Evolutionary conservation across 208 protist species (phyloP), one percentile per base, ranked within the genome.

Genomic region (Crithidia mellificae): DNA sequence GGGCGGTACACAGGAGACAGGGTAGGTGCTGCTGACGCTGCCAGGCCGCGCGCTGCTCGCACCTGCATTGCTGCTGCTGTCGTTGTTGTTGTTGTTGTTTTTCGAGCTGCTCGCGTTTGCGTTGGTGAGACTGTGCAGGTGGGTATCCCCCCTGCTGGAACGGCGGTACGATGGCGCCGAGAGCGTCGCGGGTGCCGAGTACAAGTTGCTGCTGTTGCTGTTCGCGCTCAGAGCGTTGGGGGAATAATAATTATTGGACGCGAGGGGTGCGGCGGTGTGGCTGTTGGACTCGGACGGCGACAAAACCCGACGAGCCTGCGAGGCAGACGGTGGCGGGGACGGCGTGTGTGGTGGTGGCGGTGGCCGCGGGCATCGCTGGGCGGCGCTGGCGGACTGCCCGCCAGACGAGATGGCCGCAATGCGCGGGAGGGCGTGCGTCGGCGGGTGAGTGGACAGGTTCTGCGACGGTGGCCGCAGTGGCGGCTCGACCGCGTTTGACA

Each of bases 131-230:
- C n/a, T n/a, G n/a, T n/a, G n/a, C n/a, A n/a, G n/a, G n/a, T n/a
- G n/a, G n/a, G n/a, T n/a, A n/a, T n/a, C n/a, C n/a, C n/a, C n/a
- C n/a, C n/a, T n/a, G n/a, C n/a, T n/a, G n/a, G n/a, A n/a, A n/a
- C n/a, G n/a, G n/a, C n/a, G n/a, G n/a, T n/a, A n/a, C n/a, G n/a
- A n/a, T n/a, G n/a, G n/a, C n/a, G n/a, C n/a, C n/a, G n/a, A n/a
- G n/a, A n/a, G n/a, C n/a, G n/a, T n/a, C n/a, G n/a, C n/a, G n/a
- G n/a, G n/a, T n/a, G n/a, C n/a, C n/a, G n/a, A n/a, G n/a, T n/a
- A n/a, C n/a, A n/a, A n/a, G 24, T n/a, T 7, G 46, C 27, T 64
- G 52, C 43, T 59, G 38, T 49, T 61, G 32, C 32, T 49, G 38
- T n/a, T 44, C 6, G n/a, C n/a, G n/a, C n/a, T n/a, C n/a, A n/a